These are phyloP conservation scores for Penicillium palitans DNA, from an alignment of 2,329 filamentous ascomycete species.

Conservation along the genomic window DNA sequence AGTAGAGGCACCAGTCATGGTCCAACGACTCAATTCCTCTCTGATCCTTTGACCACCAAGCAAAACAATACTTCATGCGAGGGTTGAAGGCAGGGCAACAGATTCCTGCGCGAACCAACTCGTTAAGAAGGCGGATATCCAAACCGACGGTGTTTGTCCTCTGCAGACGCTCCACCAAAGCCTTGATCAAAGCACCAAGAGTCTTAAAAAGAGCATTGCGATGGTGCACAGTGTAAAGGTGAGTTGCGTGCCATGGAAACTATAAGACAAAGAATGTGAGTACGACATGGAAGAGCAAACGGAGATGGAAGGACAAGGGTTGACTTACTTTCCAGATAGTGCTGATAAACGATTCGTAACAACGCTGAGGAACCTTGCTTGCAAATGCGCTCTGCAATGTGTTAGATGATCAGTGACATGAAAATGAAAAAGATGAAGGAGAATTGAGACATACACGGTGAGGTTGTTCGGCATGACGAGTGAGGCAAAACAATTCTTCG, in stretches of 20 bases:
- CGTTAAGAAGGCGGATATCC: constrained; percentile 39
- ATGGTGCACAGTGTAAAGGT: constrained; percentile 49
- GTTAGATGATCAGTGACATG: not conserved
- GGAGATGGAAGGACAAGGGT: not conserved
- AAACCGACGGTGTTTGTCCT: constrained; percentile 39
- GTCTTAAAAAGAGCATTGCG: constrained; percentile 49
- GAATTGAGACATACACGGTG: constrained; percentile 46
- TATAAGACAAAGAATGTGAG: constrained; percentile 22
- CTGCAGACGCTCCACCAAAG: constrained; percentile 67
- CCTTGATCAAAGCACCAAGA: constrained; percentile 60
- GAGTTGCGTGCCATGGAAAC: constrained; percentile 53
- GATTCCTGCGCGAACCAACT: constrained; percentile 44
- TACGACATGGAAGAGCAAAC: not conserved
- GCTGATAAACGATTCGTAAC: constrained; percentile 54
- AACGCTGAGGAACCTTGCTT: constrained; percentile 52
- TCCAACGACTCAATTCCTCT: not conserved
- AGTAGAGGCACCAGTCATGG: constrained; percentile 17
- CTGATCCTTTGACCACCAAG: not conserved
- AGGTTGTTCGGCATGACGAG: constrained; percentile 51
- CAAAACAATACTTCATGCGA: constrained; percentile 41
- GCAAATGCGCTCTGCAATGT: constrained; percentile 50
- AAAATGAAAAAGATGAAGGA: not conserved
- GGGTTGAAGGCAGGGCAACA: constrained; percentile 48
- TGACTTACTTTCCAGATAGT: constrained; percentile 51
- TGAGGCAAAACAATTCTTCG: constrained; percentile 51